These are phyloP conservation scores for Drechslerella stenobrocha DNA, from an alignment of 2,329 filamentous ascomycete genomes.

Conservation along the genomic window DNA sequence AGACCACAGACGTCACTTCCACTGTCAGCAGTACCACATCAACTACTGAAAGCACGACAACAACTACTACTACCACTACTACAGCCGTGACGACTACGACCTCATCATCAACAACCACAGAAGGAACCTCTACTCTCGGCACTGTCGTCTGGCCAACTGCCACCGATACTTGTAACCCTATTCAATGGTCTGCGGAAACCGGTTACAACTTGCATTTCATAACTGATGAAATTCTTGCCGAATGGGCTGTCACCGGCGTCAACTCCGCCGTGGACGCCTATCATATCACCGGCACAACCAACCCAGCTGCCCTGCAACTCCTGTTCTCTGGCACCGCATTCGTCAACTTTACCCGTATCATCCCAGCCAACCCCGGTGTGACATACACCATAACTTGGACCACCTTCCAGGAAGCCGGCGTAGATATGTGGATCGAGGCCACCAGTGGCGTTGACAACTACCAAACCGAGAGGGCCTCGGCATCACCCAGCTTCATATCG, in stretches of 20 bases:
- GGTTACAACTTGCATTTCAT: slow-evolving; percentile 24
- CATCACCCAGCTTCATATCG: background rate
- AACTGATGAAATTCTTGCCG: background rate
- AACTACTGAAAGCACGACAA: background rate
- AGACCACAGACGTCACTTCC: background rate
- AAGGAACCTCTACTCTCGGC: background rate
- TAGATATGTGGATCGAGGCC: background rate
- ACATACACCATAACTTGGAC: slow-evolving; percentile 8
- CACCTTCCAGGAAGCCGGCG: background rate
- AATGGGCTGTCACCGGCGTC: slow-evolving; percentile 1
- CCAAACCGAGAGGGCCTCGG: background rate
- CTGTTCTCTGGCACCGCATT: background rate
- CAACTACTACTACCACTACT: background rate
- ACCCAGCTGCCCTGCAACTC: background rate
- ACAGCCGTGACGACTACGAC: background rate
- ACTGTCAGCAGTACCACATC: background rate
- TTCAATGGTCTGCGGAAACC: background rate
- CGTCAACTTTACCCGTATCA: background rate
- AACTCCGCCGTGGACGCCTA: background rate
- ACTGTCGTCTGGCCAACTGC: slow-evolving; percentile 4
- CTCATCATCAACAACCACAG: background rate
- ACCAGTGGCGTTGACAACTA: background rate
- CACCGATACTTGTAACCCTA: slow-evolving; percentile 2
- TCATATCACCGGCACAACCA: background rate
- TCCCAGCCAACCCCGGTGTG: background rate